Conservation (phyloP, 495 filamentous ascomycete species). For the Clavariopsis aquatica region DNA sequence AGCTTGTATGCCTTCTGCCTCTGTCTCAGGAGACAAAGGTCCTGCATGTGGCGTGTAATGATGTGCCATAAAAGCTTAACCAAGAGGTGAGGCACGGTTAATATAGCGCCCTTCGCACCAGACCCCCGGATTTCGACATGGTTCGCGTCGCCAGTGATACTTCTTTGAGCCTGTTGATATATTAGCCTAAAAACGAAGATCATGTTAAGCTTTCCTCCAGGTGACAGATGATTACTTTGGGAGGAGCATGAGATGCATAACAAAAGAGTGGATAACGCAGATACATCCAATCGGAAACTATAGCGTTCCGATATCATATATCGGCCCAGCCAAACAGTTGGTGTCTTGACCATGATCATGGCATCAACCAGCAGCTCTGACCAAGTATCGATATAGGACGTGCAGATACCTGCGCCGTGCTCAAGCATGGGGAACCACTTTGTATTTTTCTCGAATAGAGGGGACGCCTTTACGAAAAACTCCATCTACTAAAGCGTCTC, state of each 20-base stretch:
- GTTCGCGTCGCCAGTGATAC: neutral
- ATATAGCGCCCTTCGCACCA: neutral
- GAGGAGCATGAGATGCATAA: constrained; percentile 4
- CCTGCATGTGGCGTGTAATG: neutral
- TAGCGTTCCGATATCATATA: neutral
- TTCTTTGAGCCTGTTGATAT: neutral
- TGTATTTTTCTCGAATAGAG: neutral
- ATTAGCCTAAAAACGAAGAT: neutral
- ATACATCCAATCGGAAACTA: neutral
- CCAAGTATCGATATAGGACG: neutral
- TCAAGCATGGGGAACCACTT: neutral
- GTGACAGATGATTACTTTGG: constrained; percentile 2
- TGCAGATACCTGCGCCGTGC: neutral
- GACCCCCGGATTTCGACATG: neutral
- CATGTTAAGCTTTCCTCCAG: neutral
- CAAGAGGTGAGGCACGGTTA: neutral
- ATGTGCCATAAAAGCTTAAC: neutral
- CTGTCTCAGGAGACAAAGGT: neutral
- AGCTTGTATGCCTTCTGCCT: neutral
- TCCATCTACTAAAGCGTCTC: neutral
- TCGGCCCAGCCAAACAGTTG: neutral
- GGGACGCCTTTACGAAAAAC: neutral
- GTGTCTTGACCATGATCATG: neutral
- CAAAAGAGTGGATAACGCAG: neutral
- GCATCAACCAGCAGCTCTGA: neutral